A percentile compares a stretch with the other conserved stretches of the same genome.
phyloP scores from a whole-genome alignment of 31 red algal species.

The Bonnemaisonia californica region DNA sequence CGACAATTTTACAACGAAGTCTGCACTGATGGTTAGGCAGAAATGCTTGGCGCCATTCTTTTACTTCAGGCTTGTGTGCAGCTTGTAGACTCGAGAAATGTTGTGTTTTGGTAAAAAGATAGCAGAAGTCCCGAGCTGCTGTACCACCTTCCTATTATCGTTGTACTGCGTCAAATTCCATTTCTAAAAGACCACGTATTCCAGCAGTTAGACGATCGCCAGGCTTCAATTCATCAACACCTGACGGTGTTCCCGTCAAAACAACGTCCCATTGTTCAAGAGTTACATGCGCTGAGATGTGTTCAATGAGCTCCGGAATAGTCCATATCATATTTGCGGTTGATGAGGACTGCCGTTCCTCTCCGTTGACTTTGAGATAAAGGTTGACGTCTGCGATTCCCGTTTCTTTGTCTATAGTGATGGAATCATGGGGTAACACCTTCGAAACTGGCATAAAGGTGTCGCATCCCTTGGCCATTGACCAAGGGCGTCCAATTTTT shows the following conservation, averaged over 20 bases:
- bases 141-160: not conserved
- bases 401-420: conserved; percentile 23
- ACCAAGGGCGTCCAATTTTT: conserved; percentile 75
- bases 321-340: conserved; percentile 82
- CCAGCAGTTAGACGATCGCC: conserved; percentile 65
- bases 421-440: conserved; percentile 46
- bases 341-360: conserved; percentile 50
- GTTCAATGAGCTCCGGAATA: conserved; percentile 76
- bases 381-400: conserved; percentile 59
- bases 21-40: no score
- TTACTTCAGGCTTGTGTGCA: no score
- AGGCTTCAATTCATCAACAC: conserved; percentile 41
- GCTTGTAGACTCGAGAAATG: no score
- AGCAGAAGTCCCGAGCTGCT: no score
- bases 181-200: conserved; percentile 57
- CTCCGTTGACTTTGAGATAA: conserved; percentile 80
- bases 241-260: conserved; percentile 80
- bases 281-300: conserved; percentile 57
- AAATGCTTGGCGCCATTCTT: no score
- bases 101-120: no score
- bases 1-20: not conserved
- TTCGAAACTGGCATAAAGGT: conserved; percentile 67
- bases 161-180: conserved; percentile 58
- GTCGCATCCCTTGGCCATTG: conserved; percentile 82
- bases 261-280: conserved; percentile 86